Evolutionary conservation across 2,329 filamentous ascomycete species (phyloP).

Genomic region (Fusarium pseudonygamai): DNA sequence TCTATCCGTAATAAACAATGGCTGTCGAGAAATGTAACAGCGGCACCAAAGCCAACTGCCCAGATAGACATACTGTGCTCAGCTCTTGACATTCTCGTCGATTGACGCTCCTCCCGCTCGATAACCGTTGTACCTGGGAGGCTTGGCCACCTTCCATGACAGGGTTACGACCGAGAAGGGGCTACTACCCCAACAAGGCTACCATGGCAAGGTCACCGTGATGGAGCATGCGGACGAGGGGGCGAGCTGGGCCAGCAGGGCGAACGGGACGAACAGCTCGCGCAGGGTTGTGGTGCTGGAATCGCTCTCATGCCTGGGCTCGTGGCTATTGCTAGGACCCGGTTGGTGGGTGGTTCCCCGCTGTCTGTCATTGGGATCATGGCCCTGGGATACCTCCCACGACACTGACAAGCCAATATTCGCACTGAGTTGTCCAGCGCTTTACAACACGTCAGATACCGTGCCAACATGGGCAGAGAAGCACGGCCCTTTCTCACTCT

Average conservation of each 20-base stretch:
- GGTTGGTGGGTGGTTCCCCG: slow-evolving; percentile 42
- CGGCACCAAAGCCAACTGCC: slow-evolving; percentile 13
- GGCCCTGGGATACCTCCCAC: slow-evolving; percentile 26
- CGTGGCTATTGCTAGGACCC: slow-evolving; percentile 41
- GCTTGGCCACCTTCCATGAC: slow-evolving; percentile 43
- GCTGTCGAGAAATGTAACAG: slow-evolving; percentile 22
- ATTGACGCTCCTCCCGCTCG: slow-evolving; percentile 15
- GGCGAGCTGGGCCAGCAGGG: slow-evolving; percentile 38
- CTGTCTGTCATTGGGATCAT: slow-evolving; percentile 39
- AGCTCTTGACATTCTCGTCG: slow-evolving; percentile 31
- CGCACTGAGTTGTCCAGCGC: slow-evolving; percentile 18
- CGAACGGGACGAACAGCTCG: slow-evolving; percentile 40
- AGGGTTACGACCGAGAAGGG: slow-evolving; percentile 43
- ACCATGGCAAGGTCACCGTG: slow-evolving; percentile 36
- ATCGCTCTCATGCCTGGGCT: slow-evolving; percentile 35
- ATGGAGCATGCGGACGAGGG: slow-evolving; percentile 35
- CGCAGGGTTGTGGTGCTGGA: slow-evolving; percentile 36
- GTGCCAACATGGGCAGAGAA: slow-evolving; percentile 20
- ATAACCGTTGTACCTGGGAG: slow-evolving; percentile 11
- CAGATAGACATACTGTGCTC: slow-evolving; percentile 14
- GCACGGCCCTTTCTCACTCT: slow-evolving; percentile 30
- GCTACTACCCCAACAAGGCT: slow-evolving; percentile 41
- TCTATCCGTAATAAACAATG: slow-evolving; percentile 22
- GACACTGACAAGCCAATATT: slow-evolving; percentile 25
- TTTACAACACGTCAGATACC: slow-evolving; percentile 10